phyloP scores from a whole-genome alignment of 176 grass and related monocot species.

The Tuctoria greenei region DNA sequence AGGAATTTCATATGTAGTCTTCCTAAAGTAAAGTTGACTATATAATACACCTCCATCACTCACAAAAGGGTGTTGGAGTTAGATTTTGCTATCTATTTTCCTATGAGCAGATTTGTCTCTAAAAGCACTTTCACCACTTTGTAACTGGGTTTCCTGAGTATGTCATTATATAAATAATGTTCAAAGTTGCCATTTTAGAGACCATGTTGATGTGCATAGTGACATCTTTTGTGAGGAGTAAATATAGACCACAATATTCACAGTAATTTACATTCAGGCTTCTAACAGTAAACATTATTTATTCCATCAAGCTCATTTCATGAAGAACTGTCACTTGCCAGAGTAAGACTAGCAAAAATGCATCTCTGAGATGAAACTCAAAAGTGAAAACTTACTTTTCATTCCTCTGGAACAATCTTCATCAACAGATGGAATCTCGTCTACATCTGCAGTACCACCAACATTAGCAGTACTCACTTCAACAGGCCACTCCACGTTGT shows the following conservation, averaged over 20 bases:
- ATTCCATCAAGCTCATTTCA: constrained; percentile 17
- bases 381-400: constrained; percentile 65
- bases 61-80: background rate
- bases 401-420: constrained; percentile 91
- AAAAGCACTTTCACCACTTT: background rate
- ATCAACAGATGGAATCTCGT: constrained; percentile 63
- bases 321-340: background rate
- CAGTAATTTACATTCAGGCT: background rate
- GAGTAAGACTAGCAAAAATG: background rate
- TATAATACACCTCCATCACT: background rate
- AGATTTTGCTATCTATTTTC: background rate
- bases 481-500: constrained; percentile 36
- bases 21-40: background rate
- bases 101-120: background rate
- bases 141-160: background rate
- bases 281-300: background rate
- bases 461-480: constrained; percentile 46
- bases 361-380: constrained; percentile 4
- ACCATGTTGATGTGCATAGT: background rate
- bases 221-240: background rate
- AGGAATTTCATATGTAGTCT: background rate
- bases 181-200: background rate
- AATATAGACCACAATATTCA: background rate
- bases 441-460: constrained; percentile 44
- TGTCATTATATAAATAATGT: background rate